Percentiles rank a stretch among this genome's conserved stretches.
Conservation (phyloP, 1,139 yeast species). For the Arxiozyma bovina region DNA sequence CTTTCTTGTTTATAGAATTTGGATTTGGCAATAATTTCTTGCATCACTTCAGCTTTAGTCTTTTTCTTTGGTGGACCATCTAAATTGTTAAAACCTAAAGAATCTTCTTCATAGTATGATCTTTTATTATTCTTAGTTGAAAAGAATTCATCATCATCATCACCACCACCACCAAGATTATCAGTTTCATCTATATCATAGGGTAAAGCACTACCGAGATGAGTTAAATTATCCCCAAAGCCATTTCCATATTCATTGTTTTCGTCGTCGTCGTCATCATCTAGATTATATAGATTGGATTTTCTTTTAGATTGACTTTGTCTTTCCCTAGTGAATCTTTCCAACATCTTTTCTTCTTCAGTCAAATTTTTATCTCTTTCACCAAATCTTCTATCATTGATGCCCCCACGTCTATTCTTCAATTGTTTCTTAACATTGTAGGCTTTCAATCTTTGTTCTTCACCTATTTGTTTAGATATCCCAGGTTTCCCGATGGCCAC, state of each 20-base stretch:
- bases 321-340: conserved; percentile 83
- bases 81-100: conserved; percentile 25
- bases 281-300: conserved; percentile 58
- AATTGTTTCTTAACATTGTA: conserved; percentile 54
- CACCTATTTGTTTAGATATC: conserved; percentile 67
- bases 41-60: conserved; percentile 91
- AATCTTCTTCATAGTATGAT: conserved; percentile 34
- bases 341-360: conserved; percentile 90
- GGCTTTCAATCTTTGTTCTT: conserved; percentile 60
- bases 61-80: conserved; percentile 53
- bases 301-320: conserved; percentile 46
- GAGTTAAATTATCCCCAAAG: conserved; percentile 54
- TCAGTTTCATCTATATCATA: not conserved
- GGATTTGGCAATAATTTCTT: conserved; percentile 91
- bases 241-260: conserved; percentile 37
- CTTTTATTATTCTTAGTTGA: conserved; percentile 9
- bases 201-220: conserved; percentile 59
- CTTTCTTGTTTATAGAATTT: conserved; percentile 84
- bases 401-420: conserved; percentile 67
- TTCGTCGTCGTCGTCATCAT: conserved; percentile 49
- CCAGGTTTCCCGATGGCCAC: conserved; percentile 67
- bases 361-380: conserved; percentile 65
- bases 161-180: conserved; percentile 35
- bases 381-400: conserved; percentile 86
- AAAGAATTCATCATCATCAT: conserved; percentile 35